Percentiles rank a stretch among this genome's conserved stretches.
Conservation (phyloP, 2,329 filamentous ascomycete species). For the Colletotrichum ledebouriae region DNA sequence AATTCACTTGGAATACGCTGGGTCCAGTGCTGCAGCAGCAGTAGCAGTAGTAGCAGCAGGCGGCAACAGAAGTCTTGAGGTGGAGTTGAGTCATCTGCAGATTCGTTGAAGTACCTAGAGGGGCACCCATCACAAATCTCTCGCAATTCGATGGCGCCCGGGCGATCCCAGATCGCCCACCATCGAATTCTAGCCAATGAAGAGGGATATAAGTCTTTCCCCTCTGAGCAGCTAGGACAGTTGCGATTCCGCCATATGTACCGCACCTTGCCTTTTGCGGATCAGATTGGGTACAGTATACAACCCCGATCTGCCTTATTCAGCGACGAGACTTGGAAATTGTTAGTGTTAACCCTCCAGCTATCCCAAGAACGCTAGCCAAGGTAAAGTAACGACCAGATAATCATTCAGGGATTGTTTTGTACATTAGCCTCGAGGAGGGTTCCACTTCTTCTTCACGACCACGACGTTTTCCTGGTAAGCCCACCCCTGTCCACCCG, state of each 20-base stretch:
- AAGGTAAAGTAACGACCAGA: too few species aligned
- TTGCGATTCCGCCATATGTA: background rate
- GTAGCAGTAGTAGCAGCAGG: too few species aligned
- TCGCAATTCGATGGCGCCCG: constrained; percentile 30
- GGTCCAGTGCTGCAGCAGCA: background rate
- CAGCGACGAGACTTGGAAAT: too few species aligned
- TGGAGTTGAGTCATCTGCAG: too few species aligned
- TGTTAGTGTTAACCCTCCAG: too few species aligned
- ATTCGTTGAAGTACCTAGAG: too few species aligned
- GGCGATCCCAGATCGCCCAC: constrained; percentile 38
- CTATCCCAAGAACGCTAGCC: too few species aligned
- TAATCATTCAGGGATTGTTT: too few species aligned
- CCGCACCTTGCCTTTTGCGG: constrained; percentile 4
- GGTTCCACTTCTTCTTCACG: constrained; percentile 25
- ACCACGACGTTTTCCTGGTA: constrained; percentile 22
- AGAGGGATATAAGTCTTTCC: constrained; percentile 11
- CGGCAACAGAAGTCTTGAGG: too few species aligned
- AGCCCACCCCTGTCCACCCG: constrained; percentile 17
- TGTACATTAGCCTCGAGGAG: background rate
- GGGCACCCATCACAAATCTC: constrained; percentile 14
- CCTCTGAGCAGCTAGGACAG: constrained; percentile 30
- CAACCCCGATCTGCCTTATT: too few species aligned
- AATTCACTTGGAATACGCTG: too few species aligned
- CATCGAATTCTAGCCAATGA: constrained; percentile 19
- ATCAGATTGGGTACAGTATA: background rate